Evolutionary conservation across 257 asterid genomes (phyloP).

Genomic region (Mitragyna speciosa): DNA sequence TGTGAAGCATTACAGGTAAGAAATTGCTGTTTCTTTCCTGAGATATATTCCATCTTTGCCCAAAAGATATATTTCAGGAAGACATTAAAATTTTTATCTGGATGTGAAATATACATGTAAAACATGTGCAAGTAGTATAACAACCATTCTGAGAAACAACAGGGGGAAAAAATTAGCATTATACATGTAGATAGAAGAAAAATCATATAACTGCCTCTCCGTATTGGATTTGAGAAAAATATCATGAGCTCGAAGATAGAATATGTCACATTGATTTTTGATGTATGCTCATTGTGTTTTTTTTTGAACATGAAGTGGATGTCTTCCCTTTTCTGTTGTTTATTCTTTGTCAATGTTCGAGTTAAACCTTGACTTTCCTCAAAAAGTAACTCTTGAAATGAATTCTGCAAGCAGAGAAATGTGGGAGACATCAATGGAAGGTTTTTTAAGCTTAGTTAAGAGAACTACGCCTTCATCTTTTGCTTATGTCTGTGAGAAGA

Average conservation of each 20-base stretch:
- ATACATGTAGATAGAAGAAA: not conserved
- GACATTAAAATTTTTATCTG: not conserved
- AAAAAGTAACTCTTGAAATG: slow-evolving; percentile 10
- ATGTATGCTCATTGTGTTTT: not conserved
- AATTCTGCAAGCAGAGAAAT: slow-evolving; percentile 62
- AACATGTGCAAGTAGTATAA: not conserved
- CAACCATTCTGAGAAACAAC: not conserved
- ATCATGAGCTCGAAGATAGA: not conserved
- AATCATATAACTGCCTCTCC: not conserved
- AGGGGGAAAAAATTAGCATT: not conserved
- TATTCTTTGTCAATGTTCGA: not conserved
- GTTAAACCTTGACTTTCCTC: slow-evolving; percentile 15
- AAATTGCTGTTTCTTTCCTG: slow-evolving; percentile 17
- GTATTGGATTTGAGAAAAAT: not conserved
- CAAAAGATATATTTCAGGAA: not conserved
- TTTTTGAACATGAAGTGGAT: not conserved
- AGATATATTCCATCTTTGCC: not conserved
- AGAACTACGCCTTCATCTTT: slow-evolving; percentile 89
- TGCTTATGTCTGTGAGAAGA: slow-evolving; percentile 89
- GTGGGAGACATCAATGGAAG: slow-evolving; percentile 99
- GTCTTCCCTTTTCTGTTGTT: not conserved
- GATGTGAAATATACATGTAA: not conserved
- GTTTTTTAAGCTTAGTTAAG: slow-evolving; percentile 88
- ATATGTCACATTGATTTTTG: not conserved
- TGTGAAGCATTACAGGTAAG: slow-evolving; percentile 88